Conservation (phyloP, 768 basidiomycete genomes). For the Mycena amicta region DNA sequence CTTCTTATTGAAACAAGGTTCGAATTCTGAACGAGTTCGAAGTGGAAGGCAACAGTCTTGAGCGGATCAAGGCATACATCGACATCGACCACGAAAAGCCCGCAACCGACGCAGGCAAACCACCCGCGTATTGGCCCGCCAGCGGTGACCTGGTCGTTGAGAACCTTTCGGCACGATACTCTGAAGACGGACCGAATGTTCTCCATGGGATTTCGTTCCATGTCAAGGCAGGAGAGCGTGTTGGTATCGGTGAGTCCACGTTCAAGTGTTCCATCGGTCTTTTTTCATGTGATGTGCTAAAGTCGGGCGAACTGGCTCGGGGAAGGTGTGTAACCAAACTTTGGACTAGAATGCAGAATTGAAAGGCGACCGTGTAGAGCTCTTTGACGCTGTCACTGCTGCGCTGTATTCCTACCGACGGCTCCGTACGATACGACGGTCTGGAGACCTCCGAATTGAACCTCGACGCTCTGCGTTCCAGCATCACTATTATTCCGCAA, state of each 20-base stretch:
- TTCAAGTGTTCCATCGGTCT: not conserved
- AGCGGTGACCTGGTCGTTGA: conserved; percentile 3
- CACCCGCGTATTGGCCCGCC: conserved; percentile 55
- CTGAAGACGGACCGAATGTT: conserved; percentile 52
- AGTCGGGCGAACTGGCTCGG: conserved; percentile 49
- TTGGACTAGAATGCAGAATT: not conserved
- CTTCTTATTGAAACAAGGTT: not conserved
- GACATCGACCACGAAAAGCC: conserved; percentile 56
- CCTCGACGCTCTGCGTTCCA: conserved; percentile 63
- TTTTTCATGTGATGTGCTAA: not conserved
- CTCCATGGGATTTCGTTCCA: conserved; percentile 55
- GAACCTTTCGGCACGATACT: conserved; percentile 54
- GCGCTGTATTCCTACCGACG: conserved; percentile 69
- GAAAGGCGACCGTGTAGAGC: conserved; percentile 33
- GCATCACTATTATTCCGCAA: conserved; percentile 65
- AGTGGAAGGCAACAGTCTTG: conserved; percentile 43
- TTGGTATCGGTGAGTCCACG: conserved; percentile 46
- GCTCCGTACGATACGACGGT: conserved; percentile 59
- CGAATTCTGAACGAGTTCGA: conserved; percentile 43
- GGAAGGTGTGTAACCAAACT: conserved; percentile 32
- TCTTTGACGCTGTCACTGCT: conserved; percentile 69
- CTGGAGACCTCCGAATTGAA: conserved; percentile 66
- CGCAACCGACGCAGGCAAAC: conserved; percentile 41
- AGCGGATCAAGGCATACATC: conserved; percentile 56
- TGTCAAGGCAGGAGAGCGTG: conserved; percentile 54